Evolutionary conservation across 2,329 filamentous ascomycete genomes (phyloP).

Genomic region (Colletotrichum spaethianum): DNA sequence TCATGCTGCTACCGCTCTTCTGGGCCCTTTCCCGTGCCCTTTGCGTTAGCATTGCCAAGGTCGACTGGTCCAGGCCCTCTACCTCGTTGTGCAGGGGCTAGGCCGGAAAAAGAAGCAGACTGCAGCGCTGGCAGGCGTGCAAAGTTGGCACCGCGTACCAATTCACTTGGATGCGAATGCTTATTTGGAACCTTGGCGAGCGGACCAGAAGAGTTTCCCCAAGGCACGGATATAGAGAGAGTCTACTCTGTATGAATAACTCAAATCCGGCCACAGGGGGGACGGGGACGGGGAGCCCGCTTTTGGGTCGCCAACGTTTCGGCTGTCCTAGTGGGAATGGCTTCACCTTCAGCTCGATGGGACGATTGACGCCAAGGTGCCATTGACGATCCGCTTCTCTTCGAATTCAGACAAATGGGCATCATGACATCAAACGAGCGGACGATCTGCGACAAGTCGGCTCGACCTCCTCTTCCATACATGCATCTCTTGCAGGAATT

Average conservation of each 20-base stretch:
- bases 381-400: slow-evolving; percentile 13
- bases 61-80: slow-evolving; percentile 21
- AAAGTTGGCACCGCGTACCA: background rate
- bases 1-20: slow-evolving; percentile 8
- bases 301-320: slow-evolving; percentile 19
- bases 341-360: slow-evolving; percentile 25
- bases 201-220: background rate
- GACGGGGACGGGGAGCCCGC: background rate
- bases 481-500: slow-evolving; percentile 26
- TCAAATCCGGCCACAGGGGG: background rate
- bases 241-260: no score
- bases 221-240: background rate
- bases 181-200: slow-evolving; percentile 17
- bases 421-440: slow-evolving; percentile 28
- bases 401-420: background rate
- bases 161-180: slow-evolving; percentile 5
- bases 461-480: slow-evolving; percentile 18
- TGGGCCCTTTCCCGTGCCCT: background rate
- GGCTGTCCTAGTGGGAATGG: slow-evolving; percentile 26
- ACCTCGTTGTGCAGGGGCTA: slow-evolving; percentile 20
- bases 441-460: slow-evolving; percentile 30
- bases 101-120: slow-evolving; percentile 21
- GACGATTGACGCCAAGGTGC: background rate
- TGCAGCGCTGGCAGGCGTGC: slow-evolving; percentile 14
- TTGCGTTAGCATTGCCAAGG: background rate